A percentile compares a stretch with the other conserved stretches of the same genome.
These are phyloP conservation scores for Byssothecium circinans DNA, from an alignment of 2,329 filamentous ascomycete species.

Conservation along the genomic window DNA sequence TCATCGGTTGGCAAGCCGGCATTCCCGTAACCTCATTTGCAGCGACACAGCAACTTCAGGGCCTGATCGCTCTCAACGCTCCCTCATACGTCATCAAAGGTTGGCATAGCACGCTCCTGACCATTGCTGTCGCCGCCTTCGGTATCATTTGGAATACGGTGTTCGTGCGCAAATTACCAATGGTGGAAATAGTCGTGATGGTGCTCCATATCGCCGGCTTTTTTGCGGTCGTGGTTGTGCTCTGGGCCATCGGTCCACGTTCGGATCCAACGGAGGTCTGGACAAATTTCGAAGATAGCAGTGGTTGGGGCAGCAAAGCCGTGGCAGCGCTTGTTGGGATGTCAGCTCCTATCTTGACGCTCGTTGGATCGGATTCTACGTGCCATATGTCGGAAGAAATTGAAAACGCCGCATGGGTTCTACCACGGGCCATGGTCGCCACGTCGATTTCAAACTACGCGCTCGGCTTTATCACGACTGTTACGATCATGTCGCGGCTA, in stretches of 20 bases:
- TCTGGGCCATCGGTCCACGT: conserved; percentile 33
- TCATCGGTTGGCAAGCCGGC: conserved; percentile 42
- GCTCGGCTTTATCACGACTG: conserved; percentile 41
- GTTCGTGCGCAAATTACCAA: conserved; percentile 45
- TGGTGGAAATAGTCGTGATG: conserved; percentile 49
- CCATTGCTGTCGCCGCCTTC: conserved; percentile 45
- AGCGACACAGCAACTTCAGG: conserved; percentile 20
- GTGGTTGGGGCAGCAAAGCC: conserved; percentile 44
- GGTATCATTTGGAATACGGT: conserved; percentile 46
- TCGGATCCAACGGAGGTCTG: conserved; percentile 46
- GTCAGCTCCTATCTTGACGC: conserved; percentile 29
- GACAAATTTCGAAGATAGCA: conserved; percentile 48
- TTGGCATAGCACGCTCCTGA: conserved; percentile 54
- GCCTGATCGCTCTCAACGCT: conserved; percentile 39
- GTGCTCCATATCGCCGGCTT: conserved; percentile 54
- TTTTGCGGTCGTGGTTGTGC: conserved; percentile 49
- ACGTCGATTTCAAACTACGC: conserved; percentile 43
- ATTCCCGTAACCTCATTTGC: conserved; percentile 29
- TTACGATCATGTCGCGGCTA: conserved; percentile 32
- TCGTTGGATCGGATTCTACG: conserved; percentile 33
- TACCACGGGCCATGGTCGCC: conserved; percentile 46
- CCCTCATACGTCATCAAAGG: conserved; percentile 37
- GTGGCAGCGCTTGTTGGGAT: conserved; percentile 48
- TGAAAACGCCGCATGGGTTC: conserved; percentile 33
- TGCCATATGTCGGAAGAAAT: conserved; percentile 40